Conservation (phyloP, 2,329 filamentous ascomycete species). For the Xylariaceae sp. region DNA sequence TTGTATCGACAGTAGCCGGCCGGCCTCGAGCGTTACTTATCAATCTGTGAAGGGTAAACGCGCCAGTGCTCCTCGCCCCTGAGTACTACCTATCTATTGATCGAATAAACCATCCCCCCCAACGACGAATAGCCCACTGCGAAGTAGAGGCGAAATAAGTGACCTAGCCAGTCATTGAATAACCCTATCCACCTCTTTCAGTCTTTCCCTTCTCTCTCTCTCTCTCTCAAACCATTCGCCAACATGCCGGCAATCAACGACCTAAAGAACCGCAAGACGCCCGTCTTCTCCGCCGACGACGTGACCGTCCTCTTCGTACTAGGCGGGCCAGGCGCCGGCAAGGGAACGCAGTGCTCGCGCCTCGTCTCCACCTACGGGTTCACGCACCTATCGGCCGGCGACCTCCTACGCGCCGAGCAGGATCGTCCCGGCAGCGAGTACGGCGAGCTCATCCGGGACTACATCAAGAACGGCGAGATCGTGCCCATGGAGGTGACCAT, state of each 20-base stretch:
- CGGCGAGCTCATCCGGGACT: slow-evolving; percentile 88
- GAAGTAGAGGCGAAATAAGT: no score
- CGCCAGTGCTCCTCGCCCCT: no score
- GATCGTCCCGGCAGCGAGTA: slow-evolving; percentile 85
- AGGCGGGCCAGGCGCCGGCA: slow-evolving; percentile 92
- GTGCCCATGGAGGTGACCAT: slow-evolving; percentile 99
- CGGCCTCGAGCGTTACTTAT: no score
- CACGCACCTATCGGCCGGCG: slow-evolving; percentile 90
- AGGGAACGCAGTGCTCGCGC: slow-evolving; percentile 92
- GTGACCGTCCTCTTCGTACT: slow-evolving; percentile 97
- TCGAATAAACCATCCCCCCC: not conserved
- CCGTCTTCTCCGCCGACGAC: slow-evolving; percentile 76
- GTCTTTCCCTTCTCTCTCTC: no score
- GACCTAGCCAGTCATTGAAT: no score
- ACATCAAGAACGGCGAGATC: slow-evolving; percentile 94
- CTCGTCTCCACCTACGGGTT: slow-evolving; percentile 90
- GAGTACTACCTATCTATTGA: no score
- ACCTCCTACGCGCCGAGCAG: slow-evolving; percentile 93
- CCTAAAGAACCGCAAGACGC: slow-evolving; percentile 53
- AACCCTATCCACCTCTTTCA: no score
- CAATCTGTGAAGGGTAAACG: no score
- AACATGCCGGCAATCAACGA: slow-evolving; percentile 50
- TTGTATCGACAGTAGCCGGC: no score
- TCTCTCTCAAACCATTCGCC: not conserved
- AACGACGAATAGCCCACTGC: no score